Conservation (phyloP, 768 basidiomycete species). For the Pleurotus tuoliensis region DNA sequence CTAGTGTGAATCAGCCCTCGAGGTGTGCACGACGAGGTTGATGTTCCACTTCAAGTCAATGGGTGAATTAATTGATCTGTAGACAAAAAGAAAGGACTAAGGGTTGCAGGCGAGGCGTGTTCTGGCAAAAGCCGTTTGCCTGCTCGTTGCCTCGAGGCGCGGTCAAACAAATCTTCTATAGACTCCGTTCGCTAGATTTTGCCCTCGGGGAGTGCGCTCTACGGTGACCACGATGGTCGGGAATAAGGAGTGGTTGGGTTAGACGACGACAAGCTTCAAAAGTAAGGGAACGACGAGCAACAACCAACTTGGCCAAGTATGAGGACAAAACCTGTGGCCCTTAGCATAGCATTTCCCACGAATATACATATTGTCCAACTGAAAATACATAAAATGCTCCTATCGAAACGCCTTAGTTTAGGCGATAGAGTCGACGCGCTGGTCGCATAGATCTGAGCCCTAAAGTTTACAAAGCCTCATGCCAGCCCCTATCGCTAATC, state of each 20-base stretch:
- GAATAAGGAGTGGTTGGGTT: not conserved
- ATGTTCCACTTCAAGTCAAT: not conserved
- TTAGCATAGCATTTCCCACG: too few relatives aligned
- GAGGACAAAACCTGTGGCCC: too few relatives aligned
- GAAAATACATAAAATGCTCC: too few relatives aligned
- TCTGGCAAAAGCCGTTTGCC: constrained; percentile 9
- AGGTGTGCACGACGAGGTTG: constrained; percentile 1
- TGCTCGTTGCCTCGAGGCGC: constrained; percentile 9
- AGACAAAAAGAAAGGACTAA: constrained; percentile 5
- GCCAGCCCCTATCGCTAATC: not conserved
- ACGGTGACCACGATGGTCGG: not conserved
- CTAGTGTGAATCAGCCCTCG: constrained; percentile 1
- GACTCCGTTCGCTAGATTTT: not conserved
- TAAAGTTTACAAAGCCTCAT: too few relatives aligned
- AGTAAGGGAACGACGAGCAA: too few relatives aligned
- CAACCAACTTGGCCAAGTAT: too few relatives aligned
- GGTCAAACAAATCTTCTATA: constrained; percentile 6
- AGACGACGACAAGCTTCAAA: not conserved
- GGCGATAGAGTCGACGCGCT: too few relatives aligned
- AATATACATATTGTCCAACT: too few relatives aligned
- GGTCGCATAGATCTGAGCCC: too few relatives aligned
- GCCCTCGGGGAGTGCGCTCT: not conserved
- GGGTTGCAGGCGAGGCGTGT: constrained; percentile 6
- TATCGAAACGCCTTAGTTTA: too few relatives aligned
- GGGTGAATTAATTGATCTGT: constrained; percentile 3